Evolutionary conservation across 2,329 filamentous ascomycete genomes (phyloP), one percentile per base, ranked within the genome.

Genomic region (Fusarium udum): DNA sequence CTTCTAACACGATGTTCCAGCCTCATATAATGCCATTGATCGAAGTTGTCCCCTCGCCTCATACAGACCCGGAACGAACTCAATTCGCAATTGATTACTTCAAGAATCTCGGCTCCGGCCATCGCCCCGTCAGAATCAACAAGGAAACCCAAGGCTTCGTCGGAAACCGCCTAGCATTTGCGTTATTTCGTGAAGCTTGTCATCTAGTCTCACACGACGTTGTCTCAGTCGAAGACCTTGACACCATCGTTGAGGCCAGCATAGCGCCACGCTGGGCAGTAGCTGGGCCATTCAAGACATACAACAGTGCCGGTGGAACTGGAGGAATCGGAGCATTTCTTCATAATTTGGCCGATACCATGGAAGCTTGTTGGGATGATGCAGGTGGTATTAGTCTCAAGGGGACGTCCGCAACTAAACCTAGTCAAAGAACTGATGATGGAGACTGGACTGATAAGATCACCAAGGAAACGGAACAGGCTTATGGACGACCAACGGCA

Each of bases 141-240:
- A 73, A 75, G 7, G 73, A 75, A 6, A 71, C 69, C 0, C 72
- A 73, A 24, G 73, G 73, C 0, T 75, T 75, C 0, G 72, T 75
- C 0, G 73, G 73, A 2, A 75, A 75, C 9, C 72, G 73, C 0
- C 34, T 75, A 3, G 73, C 73, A 0, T 75, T 75, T 7, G 69
- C 72, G 1, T 15, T 75, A 0, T 75, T 75, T 32, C 59, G 69
- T 5, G 73, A 75, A 15, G 73, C 73, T 3, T 73, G 69, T 1
- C 69, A 75, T 7, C 36, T 75, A 0, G 72, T 73, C 0, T 40
- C 72, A 1, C 56, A 59, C 6, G 69, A 64, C 0, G 72, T 75
- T 2, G 69, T 75, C 0, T 75, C 72, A 1, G 77, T 80, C 0
- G 57, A 77, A 4, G 81, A 84, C 7, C 42, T 85, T 1, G 75